Conservation (phyloP, 75 land plant species). For the Cupressus sempervirens region DNA sequence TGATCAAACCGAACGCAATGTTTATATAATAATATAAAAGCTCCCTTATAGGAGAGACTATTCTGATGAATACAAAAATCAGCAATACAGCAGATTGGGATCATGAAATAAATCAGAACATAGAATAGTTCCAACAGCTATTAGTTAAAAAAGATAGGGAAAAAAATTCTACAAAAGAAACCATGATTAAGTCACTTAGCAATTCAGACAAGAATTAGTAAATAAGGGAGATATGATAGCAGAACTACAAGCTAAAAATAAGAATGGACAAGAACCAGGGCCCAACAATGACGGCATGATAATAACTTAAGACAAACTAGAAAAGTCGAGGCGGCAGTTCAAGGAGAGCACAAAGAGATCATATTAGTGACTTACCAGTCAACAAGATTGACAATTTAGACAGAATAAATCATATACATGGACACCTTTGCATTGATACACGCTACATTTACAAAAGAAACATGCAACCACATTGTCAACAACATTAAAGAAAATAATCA, state of each 20-base stretch:
- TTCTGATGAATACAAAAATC: neutral
- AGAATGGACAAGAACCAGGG: neutral
- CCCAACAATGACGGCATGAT: neutral
- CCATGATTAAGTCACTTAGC: neutral
- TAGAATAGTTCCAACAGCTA: neutral
- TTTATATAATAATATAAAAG: neutral
- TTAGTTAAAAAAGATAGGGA: neutral
- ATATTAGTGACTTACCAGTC: neutral
- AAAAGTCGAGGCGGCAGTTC: neutral
- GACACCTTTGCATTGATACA: neutral
- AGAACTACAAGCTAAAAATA: neutral
- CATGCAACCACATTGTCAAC: neutral
- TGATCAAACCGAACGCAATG: neutral
- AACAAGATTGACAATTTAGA: neutral
- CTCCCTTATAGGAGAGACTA: neutral
- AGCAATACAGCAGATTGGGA: neutral
- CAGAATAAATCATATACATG: neutral
- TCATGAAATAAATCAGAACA: neutral
- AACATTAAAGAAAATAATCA: neutral
- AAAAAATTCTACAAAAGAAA: neutral
- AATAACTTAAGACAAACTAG: neutral
- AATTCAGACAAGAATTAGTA: neutral
- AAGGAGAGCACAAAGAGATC: neutral
- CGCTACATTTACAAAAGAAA: neutral
- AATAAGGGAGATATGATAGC: neutral